Evolutionary conservation across 177 flowering plant species (phyloP).

Genomic region (Vitis hybrid): DNA sequence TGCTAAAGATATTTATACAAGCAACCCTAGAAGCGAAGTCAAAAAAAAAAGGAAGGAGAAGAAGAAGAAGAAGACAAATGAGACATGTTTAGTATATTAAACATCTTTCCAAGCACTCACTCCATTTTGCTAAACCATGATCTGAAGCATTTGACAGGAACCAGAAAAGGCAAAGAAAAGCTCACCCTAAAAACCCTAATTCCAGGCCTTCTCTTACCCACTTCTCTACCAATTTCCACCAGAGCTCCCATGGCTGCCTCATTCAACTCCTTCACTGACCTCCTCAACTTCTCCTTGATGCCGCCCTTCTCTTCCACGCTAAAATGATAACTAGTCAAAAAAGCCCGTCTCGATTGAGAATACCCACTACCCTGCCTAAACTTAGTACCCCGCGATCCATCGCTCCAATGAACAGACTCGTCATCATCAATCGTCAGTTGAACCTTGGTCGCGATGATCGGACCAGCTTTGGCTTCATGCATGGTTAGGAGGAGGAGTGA

Average conservation of each 20-base stretch:
- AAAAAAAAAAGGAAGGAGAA: too few relatives aligned
- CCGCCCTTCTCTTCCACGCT: neutral
- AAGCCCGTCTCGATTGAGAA: constrained; percentile 30
- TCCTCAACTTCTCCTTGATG: constrained; percentile 29
- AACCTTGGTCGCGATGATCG: constrained; percentile 10
- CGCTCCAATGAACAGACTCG: neutral
- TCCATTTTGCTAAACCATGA: neutral
- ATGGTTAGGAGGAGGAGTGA: neutral
- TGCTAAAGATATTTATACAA: too few relatives aligned
- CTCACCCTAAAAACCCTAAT: constrained; percentile 19
- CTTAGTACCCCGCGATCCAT: too few relatives aligned
- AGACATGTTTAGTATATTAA: too few relatives aligned
- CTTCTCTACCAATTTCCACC: constrained; percentile 12
- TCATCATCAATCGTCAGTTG: neutral
- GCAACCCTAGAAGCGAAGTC: too few relatives aligned
- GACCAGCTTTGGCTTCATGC: constrained; percentile 17
- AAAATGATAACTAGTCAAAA: constrained; percentile 39
- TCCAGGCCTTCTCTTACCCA: constrained; percentile 11
- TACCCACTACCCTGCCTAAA: constrained; percentile 14
- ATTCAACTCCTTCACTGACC: constrained; percentile 26
- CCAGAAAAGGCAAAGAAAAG: constrained; percentile 6
- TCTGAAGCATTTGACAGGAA: constrained; percentile 11
- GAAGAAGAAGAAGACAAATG: too few relatives aligned
- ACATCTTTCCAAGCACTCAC: neutral
- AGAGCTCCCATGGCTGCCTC: constrained; percentile 15